Base-by-base conservation (phyloP, 2,329 filamentous ascomycete species). In the Pseudopyrenochaeta lycopersici region DNA sequence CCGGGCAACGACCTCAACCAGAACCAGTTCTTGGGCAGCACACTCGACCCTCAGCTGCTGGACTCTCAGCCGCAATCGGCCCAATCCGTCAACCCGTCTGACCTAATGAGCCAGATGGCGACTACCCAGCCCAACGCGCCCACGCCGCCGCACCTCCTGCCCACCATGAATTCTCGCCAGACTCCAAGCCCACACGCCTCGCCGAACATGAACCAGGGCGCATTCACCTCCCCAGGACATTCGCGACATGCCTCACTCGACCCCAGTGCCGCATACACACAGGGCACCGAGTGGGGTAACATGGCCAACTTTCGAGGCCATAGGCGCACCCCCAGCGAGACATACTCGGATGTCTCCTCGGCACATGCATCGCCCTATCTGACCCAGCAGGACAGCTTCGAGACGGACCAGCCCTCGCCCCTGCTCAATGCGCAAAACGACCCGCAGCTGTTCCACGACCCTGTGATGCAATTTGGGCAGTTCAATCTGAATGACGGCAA, bases 321-420 rank as follows among this genome's bases (percentile, higher is more conserved):
- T 72, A 85, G 92, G 64, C 87, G 93, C 68, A 88, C 86, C 32
- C 90, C 91, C 1, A 97, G 93, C n/a, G 94, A 97, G 62, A 77
- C 80, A 7, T 92, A 89, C 68, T 97, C 92, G 2, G 94, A 97
- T 63, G 88, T 97, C 5, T 97, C 86, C 2, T 96, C 92, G 15
- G 90, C 88, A 14, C 88, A 90, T 18, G 90, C 88, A 20, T 97
- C 94, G 15, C 94, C 94, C 3, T 92, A 91, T 69, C 78, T 97
- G 52, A 85, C 84, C 23, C 89, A 89, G 63, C 84, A 90, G 55
- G 93, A 97, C 67, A 86, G 81, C 59, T 96, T 96, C 68, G 92
- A 97, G 17, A 77, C 81, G n/a, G 81, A 90, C 31, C 83, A 89
- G 50, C 88, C 91, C 55, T 97, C 93, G 7, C 94, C 94, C 1